These are phyloP conservation scores for Erucastrum elatum DNA, from an alignment of 345 rosid species.

Conservation along the genomic window DNA sequence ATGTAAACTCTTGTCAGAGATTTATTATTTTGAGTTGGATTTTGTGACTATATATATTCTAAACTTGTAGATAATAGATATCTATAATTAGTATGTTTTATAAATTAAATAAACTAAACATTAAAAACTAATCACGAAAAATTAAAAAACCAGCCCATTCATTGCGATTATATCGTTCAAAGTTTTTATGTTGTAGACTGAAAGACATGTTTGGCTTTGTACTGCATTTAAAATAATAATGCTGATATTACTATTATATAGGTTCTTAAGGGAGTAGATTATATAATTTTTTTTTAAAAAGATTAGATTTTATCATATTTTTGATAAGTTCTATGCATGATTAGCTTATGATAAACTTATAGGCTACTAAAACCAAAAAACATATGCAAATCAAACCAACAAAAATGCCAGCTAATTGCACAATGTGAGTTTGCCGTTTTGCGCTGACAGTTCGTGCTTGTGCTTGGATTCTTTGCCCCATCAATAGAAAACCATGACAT, in stretches of 20 bases:
- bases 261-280: background rate
- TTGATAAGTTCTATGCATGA: background rate
- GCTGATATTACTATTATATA: background rate
- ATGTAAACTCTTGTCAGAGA: background rate
- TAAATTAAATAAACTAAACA: background rate
- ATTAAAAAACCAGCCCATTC: background rate
- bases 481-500: background rate
- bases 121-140: background rate
- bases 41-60: background rate
- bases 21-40: background rate
- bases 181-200: background rate
- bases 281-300: background rate
- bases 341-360: too few species aligned
- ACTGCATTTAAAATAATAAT: background rate
- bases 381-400: background rate
- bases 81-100: background rate
- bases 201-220: background rate
- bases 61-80: background rate
- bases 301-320: background rate
- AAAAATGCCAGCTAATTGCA: constrained; percentile 22
- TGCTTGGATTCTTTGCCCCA: constrained; percentile 11
- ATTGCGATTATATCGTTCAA: background rate
- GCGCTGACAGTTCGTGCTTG: background rate
- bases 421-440: constrained; percentile 14
- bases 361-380: background rate